Evolutionary conservation across 148 eudicot genomes (phyloP), one percentile per base, ranked within the genome.

Genomic region (Bassia scoparia): DNA sequence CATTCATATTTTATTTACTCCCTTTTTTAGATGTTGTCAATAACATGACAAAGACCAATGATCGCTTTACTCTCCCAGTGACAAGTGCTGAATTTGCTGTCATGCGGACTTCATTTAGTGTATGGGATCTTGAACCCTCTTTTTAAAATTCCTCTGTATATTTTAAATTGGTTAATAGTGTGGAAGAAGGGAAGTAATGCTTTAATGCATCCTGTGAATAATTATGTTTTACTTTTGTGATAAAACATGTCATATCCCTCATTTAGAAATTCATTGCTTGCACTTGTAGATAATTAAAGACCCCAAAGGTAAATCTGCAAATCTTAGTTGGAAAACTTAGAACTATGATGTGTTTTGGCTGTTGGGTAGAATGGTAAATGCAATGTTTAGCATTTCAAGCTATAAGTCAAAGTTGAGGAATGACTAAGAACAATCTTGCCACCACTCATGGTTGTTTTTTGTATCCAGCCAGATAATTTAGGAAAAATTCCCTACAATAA

Each of bases 1-100:
- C 11, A 23, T 50, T 38, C 65, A 24, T 41, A 3, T 5, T 31
- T 64, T 30, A 21, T n/a, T 31, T 23, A 5, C 46, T 13, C 61
- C 41, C 30, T 67, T 48, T 38, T 37, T 81, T 89, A 95, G 98
- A 41, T 84, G 97, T 95, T 70, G 83, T 69, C 44, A 84, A 89
- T 81, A 89, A 76, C 70, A 53, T 78, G 80, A 43, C 61, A 48
- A 82, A 89, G 84, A 86, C 85, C 55, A 95, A 81, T 78, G 94
- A 95, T 63, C 85, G 90, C 55, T 71, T 89, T 48, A 70, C 87
- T 41, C 86, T 95, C 62, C 93, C 91, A 64, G 84, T 91, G 62
- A 81, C 94, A 68, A 61, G 84, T 81, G 98, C 89, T 53, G 98
- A 95, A 81, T 95, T 91, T 87, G 82, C 96, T 71, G 97, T 91